Percentiles rank a stretch among this genome's conserved stretches.
These are phyloP conservation scores for Exserohilum turcica DNA, from an alignment of 2,329 filamentous ascomycete genomes.

Conservation along the genomic window DNA sequence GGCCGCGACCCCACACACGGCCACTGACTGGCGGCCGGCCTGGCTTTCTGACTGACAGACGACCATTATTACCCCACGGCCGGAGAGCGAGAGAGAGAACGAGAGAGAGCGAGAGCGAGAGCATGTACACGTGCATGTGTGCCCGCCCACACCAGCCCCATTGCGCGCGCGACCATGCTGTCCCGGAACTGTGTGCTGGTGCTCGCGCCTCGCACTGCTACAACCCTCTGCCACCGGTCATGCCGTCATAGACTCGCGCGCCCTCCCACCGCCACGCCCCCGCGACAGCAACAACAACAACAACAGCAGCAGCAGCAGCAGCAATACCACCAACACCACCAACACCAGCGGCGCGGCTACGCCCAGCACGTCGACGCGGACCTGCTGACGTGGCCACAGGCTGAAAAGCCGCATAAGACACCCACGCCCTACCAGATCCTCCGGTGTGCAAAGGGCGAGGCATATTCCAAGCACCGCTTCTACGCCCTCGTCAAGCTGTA, in stretches of 20 bases:
- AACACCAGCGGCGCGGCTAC: constrained; percentile 27
- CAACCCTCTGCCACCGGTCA: constrained; percentile 41
- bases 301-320: not conserved
- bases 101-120: no score
- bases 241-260: constrained; percentile 45
- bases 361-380: constrained; percentile 36
- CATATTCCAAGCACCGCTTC: constrained; percentile 83
- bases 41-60: not conserved
- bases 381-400: constrained; percentile 41
- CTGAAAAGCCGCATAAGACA: constrained; percentile 44
- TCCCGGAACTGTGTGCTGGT: constrained; percentile 34
- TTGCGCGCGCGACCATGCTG: constrained; percentile 44
- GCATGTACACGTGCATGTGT: no score
- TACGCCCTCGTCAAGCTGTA: constrained; percentile 95
- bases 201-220: constrained; percentile 26
- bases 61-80: no score
- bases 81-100: no score
- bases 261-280: constrained; percentile 18
- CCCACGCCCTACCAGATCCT: constrained; percentile 94
- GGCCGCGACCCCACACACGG: constrained; percentile 14
- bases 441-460: constrained; percentile 61
- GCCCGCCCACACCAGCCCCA: constrained; percentile 21
- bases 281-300: not conserved
- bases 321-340: not conserved
- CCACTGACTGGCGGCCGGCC: not conserved